phyloP scores from a whole-genome alignment of 139 green algal species.

The Penium margaritaceum region DNA sequence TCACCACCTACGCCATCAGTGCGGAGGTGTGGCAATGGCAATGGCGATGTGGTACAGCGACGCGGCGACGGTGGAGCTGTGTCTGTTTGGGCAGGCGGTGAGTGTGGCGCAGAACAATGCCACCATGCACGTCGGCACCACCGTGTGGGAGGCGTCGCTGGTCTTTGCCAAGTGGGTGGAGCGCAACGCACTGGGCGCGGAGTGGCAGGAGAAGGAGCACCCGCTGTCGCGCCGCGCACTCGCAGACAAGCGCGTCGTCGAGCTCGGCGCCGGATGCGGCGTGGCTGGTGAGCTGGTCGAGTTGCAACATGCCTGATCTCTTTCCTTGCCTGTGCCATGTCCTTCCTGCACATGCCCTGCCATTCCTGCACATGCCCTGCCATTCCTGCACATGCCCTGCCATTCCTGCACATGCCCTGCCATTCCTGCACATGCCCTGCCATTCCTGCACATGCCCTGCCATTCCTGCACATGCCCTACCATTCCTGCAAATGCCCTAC shows the following conservation, averaged over 20 bases:
- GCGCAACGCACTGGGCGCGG: too few species aligned
- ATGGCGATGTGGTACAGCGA: constrained; percentile 11
- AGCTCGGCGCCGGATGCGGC: constrained; percentile 18
- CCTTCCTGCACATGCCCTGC: too few species aligned
- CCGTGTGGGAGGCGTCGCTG: constrained; percentile 21
- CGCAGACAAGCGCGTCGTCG: not conserved
- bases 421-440: too few species aligned
- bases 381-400: too few species aligned
- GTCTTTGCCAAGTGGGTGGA: constrained; percentile 17
- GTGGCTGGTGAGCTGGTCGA: not conserved
- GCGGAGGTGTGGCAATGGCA: too few species aligned
- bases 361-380: too few species aligned
- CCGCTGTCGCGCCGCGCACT: not conserved
- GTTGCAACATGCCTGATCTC: not conserved
- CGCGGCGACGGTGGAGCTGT: not conserved
- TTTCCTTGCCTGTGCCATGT: too few species aligned
- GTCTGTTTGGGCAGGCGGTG: not conserved
- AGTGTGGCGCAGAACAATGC: constrained; percentile 11
- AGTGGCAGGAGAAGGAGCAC: not conserved
- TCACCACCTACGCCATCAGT: too few species aligned
- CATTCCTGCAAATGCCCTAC: too few species aligned
- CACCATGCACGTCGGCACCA: constrained; percentile 21
- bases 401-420: too few species aligned
- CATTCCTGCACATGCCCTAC: too few species aligned
- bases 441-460: too few species aligned